phyloP scores from a whole-genome alignment of 2,329 filamentous ascomycete species.

The Coniochaeta ligniaria region DNA sequence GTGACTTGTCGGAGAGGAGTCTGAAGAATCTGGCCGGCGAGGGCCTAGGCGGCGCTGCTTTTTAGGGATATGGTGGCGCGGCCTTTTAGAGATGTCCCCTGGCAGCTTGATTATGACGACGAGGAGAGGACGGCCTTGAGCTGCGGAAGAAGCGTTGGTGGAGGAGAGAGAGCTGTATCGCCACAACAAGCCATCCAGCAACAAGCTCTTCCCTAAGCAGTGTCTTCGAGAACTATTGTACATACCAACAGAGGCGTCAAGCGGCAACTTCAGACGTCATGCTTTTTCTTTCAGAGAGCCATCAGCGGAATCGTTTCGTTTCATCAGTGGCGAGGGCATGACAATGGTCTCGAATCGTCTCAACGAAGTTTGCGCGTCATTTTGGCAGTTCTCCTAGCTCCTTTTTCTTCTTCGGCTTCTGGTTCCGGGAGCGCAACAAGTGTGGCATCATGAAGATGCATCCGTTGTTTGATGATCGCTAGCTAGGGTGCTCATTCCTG shows the following conservation, averaged over 20 bases:
- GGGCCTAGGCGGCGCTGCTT: conserved; percentile 46
- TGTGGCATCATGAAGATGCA: background rate
- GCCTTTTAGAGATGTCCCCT: background rate
- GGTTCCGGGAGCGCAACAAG: background rate
- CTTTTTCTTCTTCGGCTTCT: background rate
- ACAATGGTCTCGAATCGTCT: background rate
- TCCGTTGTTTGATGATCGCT: too few species aligned
- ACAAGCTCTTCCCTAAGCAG: background rate
- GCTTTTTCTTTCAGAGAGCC: background rate
- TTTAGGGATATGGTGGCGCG: conserved; percentile 22
- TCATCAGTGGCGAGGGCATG: background rate
- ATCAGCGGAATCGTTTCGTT: background rate
- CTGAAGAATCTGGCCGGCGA: conserved; percentile 51
- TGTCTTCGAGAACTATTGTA: background rate
- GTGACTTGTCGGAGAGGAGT: conserved; percentile 48
- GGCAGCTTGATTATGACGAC: background rate
- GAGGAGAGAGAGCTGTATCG: background rate
- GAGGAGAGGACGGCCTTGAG: background rate
- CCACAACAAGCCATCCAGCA: background rate
- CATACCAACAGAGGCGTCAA: background rate
- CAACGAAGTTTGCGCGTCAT: background rate
- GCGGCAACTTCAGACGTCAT: background rate
- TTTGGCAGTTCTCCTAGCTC: background rate
- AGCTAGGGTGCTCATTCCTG: too few species aligned
- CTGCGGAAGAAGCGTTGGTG: background rate